Base-by-base conservation (phyloP, 2,329 filamentous ascomycete genomes). In the Hymenoscyphus linearis region DNA sequence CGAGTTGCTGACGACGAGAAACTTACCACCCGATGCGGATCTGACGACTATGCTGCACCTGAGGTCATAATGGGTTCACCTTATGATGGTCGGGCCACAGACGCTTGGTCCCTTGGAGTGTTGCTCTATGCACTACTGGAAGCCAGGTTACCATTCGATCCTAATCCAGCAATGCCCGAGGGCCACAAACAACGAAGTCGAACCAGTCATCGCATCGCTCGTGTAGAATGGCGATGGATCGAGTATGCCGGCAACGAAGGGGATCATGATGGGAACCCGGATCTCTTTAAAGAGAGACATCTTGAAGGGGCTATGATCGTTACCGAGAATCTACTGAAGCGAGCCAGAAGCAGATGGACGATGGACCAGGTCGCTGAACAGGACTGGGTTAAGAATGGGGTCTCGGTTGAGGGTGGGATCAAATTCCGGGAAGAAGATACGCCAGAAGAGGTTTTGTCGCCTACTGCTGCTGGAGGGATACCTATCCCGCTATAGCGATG, bases 181-280 rank as follows among this genome's bases (percentile, higher is more conserved):
- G 85, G 85, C 27, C 83, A 88, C 65, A 85, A 88, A 68, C 88
- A 91, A 82, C 81, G 89, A 69, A 93, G 89, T 68, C 82, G 91
- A 60, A 93, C 91, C 0, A 93, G 89, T 58, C 95, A 99, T 73
- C 87, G 93, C n/a, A 98, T 99, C 64, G 95, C 95, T 1, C 83
- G 95, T 37, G 90, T 93, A 57, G 95, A 99, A 72, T 99, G 95
- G 95, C 86, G 89, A 55, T 99, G 95, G 95, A 86, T 91, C 64
- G 85, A 89, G 63, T 96, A 89, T 72, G 91, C 87, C 1, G 88
- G 92, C 61, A 85, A 88, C 12, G 90, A 96, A 60, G 92, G 91
- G 37, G 91, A 96, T 59, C 95, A 96, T 80, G 91, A 96, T 55
- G 81, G 80, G 2, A 80, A 84, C 66, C 76, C 78, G 64, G 79